These are phyloP conservation scores for Leucocoprinus leucothites DNA, from an alignment of 768 basidiomycete genomes.

Conservation along the genomic window DNA sequence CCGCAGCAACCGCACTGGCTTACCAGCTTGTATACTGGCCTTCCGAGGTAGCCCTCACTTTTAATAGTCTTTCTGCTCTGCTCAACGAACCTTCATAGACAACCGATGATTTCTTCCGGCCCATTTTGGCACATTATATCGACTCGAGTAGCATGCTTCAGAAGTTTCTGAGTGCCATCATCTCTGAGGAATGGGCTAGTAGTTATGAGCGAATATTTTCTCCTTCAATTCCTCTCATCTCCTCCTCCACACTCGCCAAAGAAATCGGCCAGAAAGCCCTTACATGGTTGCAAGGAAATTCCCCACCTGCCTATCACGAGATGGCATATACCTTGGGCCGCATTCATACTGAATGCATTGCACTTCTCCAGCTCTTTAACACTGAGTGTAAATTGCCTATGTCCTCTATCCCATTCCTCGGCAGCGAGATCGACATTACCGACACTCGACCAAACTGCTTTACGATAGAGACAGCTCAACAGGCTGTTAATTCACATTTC, in stretches of 20 bases:
- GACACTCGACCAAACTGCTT: constrained; percentile 65
- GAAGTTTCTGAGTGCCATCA: constrained; percentile 77
- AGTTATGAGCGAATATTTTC: constrained; percentile 36
- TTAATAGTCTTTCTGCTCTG: not conserved
- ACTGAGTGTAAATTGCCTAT: constrained; percentile 85
- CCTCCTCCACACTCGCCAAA: constrained; percentile 59
- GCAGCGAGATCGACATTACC: constrained; percentile 73
- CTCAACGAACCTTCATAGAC: constrained; percentile 18
- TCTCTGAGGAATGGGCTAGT: constrained; percentile 90
- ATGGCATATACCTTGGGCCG: constrained; percentile 80
- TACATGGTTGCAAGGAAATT: constrained; percentile 66
- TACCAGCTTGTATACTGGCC: constrained; percentile 69
- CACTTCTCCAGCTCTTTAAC: constrained; percentile 78
- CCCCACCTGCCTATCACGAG: constrained; percentile 86
- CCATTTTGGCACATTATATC: constrained; percentile 76
- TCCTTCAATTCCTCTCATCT: constrained; percentile 35
- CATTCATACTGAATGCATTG: constrained; percentile 75
- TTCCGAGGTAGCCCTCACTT: constrained; percentile 37
- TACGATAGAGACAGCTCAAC: constrained; percentile 73
- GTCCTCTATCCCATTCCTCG: constrained; percentile 75
- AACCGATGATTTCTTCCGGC: constrained; percentile 67
- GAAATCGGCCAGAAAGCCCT: constrained; percentile 70
- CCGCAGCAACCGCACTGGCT: constrained; percentile 76
- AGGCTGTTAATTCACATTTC: constrained; percentile 69
- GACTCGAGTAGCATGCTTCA: constrained; percentile 91